These are phyloP conservation scores for Logfia minima DNA, from an alignment of 129 eudicot genomes.

Conservation along the genomic window DNA sequence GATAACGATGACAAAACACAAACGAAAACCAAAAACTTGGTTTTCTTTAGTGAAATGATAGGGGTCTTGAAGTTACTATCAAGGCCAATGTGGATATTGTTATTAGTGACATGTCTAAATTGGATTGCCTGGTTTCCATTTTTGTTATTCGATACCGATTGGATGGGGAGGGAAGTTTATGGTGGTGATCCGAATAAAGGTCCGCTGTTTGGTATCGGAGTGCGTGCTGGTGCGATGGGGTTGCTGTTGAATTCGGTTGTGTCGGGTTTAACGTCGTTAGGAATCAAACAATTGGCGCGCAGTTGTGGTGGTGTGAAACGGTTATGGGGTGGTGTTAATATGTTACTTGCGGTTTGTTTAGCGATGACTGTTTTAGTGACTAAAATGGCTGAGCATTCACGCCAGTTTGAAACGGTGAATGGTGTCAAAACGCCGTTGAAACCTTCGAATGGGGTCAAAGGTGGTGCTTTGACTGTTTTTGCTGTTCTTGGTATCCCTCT, in stretches of 20 bases:
- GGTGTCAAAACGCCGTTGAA: constrained; percentile 18
- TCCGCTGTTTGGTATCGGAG: constrained; percentile 48
- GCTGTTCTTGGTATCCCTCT: constrained; percentile 72
- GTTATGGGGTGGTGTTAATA: constrained; percentile 74
- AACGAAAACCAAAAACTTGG: constrained; percentile 15
- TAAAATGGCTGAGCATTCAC: constrained; percentile 43
- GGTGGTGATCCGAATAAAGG: constrained; percentile 53
- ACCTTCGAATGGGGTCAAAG: constrained; percentile 49
- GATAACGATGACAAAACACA: background rate
- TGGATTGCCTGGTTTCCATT: constrained; percentile 97
- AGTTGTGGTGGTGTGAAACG: constrained; percentile 58
- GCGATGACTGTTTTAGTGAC: constrained; percentile 69
- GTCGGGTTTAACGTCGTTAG: constrained; percentile 57
- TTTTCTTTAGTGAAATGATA: constrained; percentile 54
- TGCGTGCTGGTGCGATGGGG: constrained; percentile 70
- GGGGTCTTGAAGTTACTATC: constrained; percentile 65
- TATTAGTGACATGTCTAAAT: constrained; percentile 68
- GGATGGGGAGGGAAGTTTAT: constrained; percentile 86
- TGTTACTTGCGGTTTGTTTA: constrained; percentile 54
- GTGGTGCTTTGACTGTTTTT: constrained; percentile 62
- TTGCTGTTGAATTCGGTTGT: constrained; percentile 68
- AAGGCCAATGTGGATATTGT: constrained; percentile 63
- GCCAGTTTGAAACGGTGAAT: constrained; percentile 13
- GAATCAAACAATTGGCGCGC: constrained; percentile 40
- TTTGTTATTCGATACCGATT: constrained; percentile 76